phyloP scores from a whole-genome alignment of 129 eudicot genomes.

The Ambrosia trifida region DNA sequence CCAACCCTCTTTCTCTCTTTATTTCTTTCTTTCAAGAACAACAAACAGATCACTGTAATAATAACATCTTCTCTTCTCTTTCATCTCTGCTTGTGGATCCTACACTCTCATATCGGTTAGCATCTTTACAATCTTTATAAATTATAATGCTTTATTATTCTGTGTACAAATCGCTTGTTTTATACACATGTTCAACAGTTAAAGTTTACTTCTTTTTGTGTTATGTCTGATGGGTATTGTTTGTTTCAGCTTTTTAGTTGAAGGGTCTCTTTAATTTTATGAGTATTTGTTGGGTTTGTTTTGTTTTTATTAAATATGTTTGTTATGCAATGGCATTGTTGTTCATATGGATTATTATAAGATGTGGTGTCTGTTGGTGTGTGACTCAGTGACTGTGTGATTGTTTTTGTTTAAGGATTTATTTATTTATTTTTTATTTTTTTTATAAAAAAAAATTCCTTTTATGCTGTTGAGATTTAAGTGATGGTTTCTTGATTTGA shows the following conservation, averaged over 20 bases:
- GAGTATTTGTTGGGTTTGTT: neutral
- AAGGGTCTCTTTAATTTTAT: conserved; percentile 1
- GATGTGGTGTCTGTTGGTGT: neutral
- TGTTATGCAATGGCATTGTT: conserved; percentile 25
- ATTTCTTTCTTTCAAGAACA: conserved; percentile 13
- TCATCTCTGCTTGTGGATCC: conserved; percentile 24
- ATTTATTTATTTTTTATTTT: no score
- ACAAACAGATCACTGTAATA: conserved; percentile 33
- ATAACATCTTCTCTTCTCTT: conserved; percentile 9
- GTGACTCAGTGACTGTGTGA: neutral
- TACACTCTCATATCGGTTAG: conserved; percentile 22
- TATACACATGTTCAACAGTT: neutral
- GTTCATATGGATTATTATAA: neutral
- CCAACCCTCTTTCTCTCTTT: conserved; percentile 14
- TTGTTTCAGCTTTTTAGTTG: conserved; percentile 18
- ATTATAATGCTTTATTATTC: conserved; percentile 11
- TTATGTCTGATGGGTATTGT: neutral
- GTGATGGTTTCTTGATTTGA: conserved; percentile 1
- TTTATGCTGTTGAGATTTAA: neutral
- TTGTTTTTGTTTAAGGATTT: neutral
- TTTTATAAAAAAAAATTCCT: neutral
- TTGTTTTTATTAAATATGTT: conserved; percentile 8
- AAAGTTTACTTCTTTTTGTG: neutral
- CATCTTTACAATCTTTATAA: conserved; percentile 8
- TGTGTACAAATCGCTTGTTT: neutral